Conservation (phyloP, 2,329 filamentous ascomycete genomes). For the Xylaria polymorpha region DNA sequence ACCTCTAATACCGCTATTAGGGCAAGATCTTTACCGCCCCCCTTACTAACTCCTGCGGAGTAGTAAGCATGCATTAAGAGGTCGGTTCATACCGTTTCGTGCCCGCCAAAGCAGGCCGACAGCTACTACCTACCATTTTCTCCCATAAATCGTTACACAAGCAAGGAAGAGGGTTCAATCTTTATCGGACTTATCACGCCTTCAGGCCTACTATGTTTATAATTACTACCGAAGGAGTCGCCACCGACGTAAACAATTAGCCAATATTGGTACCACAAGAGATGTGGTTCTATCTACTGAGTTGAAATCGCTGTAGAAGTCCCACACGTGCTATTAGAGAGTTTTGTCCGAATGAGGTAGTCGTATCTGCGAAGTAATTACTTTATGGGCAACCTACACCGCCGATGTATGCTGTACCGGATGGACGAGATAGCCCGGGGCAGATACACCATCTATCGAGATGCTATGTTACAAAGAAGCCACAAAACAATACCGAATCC, state of each 20-base stretch:
- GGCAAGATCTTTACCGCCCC: background rate
- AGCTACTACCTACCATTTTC: constrained; percentile 8
- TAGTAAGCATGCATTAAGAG: constrained; percentile 24
- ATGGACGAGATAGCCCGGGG: background rate
- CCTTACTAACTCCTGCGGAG: background rate
- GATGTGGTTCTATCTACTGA: background rate
- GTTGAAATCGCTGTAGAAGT: background rate
- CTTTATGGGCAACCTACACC: background rate
- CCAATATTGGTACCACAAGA: background rate
- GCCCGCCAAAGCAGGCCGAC: constrained; percentile 13
- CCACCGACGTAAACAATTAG: background rate
- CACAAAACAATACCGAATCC: background rate
- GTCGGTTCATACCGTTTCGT: constrained; percentile 16
- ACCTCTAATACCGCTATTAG: background rate
- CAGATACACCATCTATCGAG: background rate
- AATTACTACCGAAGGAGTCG: background rate
- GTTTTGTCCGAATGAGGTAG: background rate
- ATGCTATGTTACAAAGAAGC: constrained; percentile 3
- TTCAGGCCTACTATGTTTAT: background rate
- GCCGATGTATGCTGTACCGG: background rate
- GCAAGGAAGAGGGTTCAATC: constrained; percentile 14
- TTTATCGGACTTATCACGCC: background rate
- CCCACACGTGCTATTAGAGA: background rate
- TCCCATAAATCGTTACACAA: constrained; percentile 25
- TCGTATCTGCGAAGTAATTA: background rate